Percentiles rank a stretch among this genome's conserved stretches.
Evolutionary conservation across 306 rosid genomes (phyloP).

Genomic region (Calophaca sinica): DNA sequence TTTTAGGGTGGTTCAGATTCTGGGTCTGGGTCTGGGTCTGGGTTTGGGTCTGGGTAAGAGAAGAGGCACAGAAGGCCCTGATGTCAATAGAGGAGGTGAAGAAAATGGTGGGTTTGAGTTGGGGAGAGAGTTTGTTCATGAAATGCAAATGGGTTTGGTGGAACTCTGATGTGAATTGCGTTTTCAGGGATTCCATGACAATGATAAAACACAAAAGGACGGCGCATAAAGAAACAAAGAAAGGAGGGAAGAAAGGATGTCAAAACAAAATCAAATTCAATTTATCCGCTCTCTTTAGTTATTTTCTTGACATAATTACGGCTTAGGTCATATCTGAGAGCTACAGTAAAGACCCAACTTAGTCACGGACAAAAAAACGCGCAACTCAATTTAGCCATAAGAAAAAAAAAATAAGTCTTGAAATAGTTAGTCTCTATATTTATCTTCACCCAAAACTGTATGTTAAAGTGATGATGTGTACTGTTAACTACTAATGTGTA

Average conservation of each 20-base stretch:
- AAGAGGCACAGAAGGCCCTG: constrained; percentile 51
- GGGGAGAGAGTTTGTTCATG: constrained; percentile 53
- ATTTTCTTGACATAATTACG: too few species aligned
- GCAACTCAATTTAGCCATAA: too few species aligned
- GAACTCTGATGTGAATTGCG: constrained; percentile 35
- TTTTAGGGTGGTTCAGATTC: constrained; percentile 25
- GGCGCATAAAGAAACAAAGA: not conserved
- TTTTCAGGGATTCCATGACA: constrained; percentile 49
- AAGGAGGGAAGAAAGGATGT: constrained; percentile 19
- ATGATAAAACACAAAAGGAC: not conserved
- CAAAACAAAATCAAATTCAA: constrained; percentile 30
- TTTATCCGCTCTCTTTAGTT: too few species aligned
- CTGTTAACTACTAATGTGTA: too few species aligned
- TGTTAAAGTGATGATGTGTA: too few species aligned
- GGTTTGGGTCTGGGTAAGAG: constrained; percentile 12
- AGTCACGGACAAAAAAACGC: too few species aligned
- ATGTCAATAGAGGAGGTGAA: constrained; percentile 34
- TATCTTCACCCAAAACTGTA: too few species aligned
- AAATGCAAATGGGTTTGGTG: constrained; percentile 41
- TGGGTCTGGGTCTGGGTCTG: constrained; percentile 5
- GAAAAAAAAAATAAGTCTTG: too few species aligned
- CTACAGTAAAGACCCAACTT: too few species aligned
- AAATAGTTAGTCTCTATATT: too few species aligned
- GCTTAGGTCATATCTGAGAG: too few species aligned
- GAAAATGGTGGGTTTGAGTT: constrained; percentile 47